A percentile compares a stretch with the other conserved stretches of the same genome.
Conservation (phyloP, 2,329 filamentous ascomycete species). For the Penicillium psychrosexuale region DNA sequence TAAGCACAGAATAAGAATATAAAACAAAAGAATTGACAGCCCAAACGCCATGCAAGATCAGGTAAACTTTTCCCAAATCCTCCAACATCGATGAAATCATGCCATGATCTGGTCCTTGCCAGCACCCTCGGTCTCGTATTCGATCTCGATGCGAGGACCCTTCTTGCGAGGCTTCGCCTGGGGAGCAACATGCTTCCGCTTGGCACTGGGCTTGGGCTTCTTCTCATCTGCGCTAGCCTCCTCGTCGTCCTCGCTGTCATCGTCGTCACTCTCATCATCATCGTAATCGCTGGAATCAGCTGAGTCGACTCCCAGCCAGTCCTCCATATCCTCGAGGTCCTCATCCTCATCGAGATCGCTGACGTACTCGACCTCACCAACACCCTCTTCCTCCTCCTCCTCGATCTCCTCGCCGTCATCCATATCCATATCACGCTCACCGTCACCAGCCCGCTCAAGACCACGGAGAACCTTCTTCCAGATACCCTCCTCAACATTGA, state of each 20-base stretch:
- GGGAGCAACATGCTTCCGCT: constrained; percentile 56
- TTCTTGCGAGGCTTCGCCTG: constrained; percentile 59
- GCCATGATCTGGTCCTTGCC: constrained; percentile 49
- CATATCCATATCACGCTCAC: constrained; percentile 76
- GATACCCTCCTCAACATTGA: constrained; percentile 91
- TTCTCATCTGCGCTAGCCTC: constrained; percentile 44
- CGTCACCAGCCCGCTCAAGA: constrained; percentile 83
- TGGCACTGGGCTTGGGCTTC: constrained; percentile 47
- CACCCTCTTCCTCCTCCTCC: constrained; percentile 67
- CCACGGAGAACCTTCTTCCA: constrained; percentile 96
- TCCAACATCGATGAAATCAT: constrained; percentile 20
- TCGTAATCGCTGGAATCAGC: constrained; percentile 49
- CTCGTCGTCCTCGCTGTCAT: constrained; percentile 43
- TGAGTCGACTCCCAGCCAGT: constrained; percentile 79
- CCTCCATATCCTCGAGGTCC: constrained; percentile 90
- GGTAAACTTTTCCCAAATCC: constrained; percentile 24
- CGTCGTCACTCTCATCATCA: constrained; percentile 55
- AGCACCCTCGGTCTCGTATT: constrained; percentile 71
- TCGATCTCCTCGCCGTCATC: constrained; percentile 83
- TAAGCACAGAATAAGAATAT: constrained; percentile 16
- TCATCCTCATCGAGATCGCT: constrained; percentile 77
- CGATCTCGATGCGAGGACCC: constrained; percentile 67
- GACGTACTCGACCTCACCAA: constrained; percentile 84
- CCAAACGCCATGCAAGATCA: constrained; percentile 36
- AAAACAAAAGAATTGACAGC: constrained; percentile 15